These are phyloP conservation scores for Podaxis sp. DNA, from an alignment of 768 basidiomycete species.

Conservation along the genomic window DNA sequence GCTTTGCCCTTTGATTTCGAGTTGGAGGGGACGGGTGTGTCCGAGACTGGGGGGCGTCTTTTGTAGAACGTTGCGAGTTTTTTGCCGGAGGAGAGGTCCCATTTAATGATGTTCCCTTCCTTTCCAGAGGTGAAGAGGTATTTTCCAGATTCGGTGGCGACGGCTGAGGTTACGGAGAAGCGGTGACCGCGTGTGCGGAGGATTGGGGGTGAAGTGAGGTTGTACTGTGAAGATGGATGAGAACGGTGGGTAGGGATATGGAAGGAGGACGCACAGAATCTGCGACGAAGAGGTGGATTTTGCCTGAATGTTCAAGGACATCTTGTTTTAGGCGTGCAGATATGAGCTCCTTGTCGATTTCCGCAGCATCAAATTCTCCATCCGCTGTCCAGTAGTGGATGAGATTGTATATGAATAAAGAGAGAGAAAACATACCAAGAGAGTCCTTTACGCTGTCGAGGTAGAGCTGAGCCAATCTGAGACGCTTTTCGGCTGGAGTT, in stretches of 20 bases:
- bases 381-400: conserved; percentile 49
- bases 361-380: conserved; percentile 92
- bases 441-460: conserved; percentile 80
- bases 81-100: conserved; percentile 69
- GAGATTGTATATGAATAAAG: neutral
- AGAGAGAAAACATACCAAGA: conserved; percentile 45
- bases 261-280: conserved; percentile 50
- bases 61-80: conserved; percentile 62
- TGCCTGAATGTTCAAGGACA: conserved; percentile 87
- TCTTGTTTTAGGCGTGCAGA: conserved; percentile 89
- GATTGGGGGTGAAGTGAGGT: conserved; percentile 48
- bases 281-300: conserved; percentile 79
- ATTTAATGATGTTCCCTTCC: conserved; percentile 86
- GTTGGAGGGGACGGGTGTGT: neutral
- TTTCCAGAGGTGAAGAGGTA: conserved; percentile 90
- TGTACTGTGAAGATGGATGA: conserved; percentile 40
- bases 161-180: conserved; percentile 78
- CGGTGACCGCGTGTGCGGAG: conserved; percentile 73
- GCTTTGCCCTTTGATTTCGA: conserved; percentile 43
- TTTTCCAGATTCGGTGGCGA: conserved; percentile 67
- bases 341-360: conserved; percentile 92
- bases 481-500: conserved; percentile 90
- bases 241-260: neutral
- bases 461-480: conserved; percentile 89
- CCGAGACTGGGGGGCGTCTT: conserved; percentile 34